These are phyloP conservation scores for Acorus calamus DNA, from an alignment of 106 monocot species.

Conservation along the genomic window DNA sequence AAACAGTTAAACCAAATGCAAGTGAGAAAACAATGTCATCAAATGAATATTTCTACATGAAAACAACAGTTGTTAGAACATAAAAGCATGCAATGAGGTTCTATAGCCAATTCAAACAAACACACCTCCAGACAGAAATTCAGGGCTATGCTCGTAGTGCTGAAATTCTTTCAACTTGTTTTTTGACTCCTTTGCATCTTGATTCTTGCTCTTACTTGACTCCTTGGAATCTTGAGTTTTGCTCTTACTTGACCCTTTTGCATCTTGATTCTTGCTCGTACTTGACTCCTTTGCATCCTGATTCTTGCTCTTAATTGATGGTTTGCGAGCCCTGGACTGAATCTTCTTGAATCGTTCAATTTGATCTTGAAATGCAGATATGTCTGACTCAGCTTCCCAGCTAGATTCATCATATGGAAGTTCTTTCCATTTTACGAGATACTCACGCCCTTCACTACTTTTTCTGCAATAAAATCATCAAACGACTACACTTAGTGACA, in stretches of 20 bases:
- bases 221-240: slow-evolving; percentile 46
- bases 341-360: slow-evolving; percentile 66
- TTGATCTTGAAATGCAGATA: slow-evolving; percentile 74
- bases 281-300: slow-evolving; percentile 37
- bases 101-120: not conserved
- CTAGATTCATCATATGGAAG: slow-evolving; percentile 90
- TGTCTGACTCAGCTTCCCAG: slow-evolving; percentile 79
- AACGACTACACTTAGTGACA: not conserved
- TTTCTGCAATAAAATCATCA: slow-evolving; percentile 41
- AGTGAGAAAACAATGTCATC: not conserved
- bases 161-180: slow-evolving; percentile 48
- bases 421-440: slow-evolving; percentile 97
- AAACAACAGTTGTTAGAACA: not conserved
- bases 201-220: slow-evolving; percentile 35
- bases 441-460: slow-evolving; percentile 50
- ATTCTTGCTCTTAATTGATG: slow-evolving; percentile 39
- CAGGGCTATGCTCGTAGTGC: slow-evolving; percentile 54
- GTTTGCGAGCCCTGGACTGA: slow-evolving; percentile 41
- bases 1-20: slow-evolving; percentile 6
- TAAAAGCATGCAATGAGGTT: not conserved
- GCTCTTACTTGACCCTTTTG: slow-evolving; percentile 29
- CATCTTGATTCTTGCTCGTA: slow-evolving; percentile 41
- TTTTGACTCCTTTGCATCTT: slow-evolving; percentile 37
- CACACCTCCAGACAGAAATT: slow-evolving; percentile 80
- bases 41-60: not conserved